Evolutionary conservation across 2,329 filamentous ascomycete genomes (phyloP).

Genomic region (Seiridium cupressi): DNA sequence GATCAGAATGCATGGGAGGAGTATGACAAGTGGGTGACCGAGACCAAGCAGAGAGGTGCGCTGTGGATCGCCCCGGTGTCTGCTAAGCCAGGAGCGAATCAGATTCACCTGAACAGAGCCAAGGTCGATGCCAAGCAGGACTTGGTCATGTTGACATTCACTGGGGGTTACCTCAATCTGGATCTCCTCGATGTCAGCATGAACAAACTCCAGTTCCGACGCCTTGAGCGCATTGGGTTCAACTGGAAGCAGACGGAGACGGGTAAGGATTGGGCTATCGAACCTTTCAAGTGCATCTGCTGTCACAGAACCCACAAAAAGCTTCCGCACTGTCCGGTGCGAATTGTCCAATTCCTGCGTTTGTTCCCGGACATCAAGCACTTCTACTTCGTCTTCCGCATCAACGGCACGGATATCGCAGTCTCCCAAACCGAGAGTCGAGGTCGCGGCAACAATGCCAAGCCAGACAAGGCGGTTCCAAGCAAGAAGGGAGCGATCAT

Average conservation of each 20-base stretch:
- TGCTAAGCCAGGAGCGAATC: background rate
- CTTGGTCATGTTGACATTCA: conserved; percentile 8
- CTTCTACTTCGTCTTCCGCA: conserved; percentile 26
- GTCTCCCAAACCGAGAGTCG: background rate
- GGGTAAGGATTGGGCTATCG: background rate
- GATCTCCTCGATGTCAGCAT: background rate
- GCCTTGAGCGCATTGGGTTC: conserved; percentile 4
- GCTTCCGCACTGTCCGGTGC: conserved; percentile 12
- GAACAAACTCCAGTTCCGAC: background rate
- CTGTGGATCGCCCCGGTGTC: background rate
- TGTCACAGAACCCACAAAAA: background rate
- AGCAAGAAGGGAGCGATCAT: background rate
- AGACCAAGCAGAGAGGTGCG: background rate
- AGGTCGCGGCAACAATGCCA: background rate
- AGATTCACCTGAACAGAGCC: background rate
- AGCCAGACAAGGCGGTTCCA: background rate
- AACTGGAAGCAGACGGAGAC: background rate
- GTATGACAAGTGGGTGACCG: background rate
- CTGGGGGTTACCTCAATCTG: conserved; percentile 7
- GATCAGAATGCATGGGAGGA: conserved; percentile 4
- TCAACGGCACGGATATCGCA: background rate
- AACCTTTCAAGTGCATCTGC: background rate
- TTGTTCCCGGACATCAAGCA: conserved; percentile 23
- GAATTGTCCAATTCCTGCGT: conserved; percentile 19
- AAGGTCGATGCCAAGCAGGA: conserved; percentile 2